Evolutionary conservation across 73 alveolate species (phyloP), one percentile per base, ranked within the genome.

Genomic region (Durusdinium trenchii): DNA sequence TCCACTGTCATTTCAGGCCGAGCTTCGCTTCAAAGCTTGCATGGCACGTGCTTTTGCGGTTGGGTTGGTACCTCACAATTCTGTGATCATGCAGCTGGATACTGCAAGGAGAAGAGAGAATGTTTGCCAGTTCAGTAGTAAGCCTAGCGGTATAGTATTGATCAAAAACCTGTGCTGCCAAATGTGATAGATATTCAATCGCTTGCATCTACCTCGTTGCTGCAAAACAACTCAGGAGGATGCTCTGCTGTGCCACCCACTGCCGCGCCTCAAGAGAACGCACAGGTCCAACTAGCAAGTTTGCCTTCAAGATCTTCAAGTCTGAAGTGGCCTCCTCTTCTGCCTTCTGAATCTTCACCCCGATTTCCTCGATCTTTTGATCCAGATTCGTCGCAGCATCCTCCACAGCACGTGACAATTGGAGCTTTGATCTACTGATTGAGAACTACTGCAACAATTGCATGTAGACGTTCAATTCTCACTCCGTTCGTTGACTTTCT

Each of bases 21-120:
- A 61, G 95, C 75, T 40, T 42, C 95, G 71, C 73, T 89, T 89
- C 86, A 89, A n/a, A 73, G 96, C 96, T 46, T 89, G 96, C 96
- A 89, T 89, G 96, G 96, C 96, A 36, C 96, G 86, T 0, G 96
- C 96, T 52, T 89, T 89, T n/a, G 96, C 96, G 16, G 96, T 89
- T 43, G 96, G 52, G 67, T 89, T 75, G 35, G 86, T 89, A 52
- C 96, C 96, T 89, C 61, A 38, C 86, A 20, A 26, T 30, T 36
- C 57, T 23, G 46, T 52, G 42, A 18, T 3, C 84, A 73, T 32
- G 50, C 28, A 30, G 54, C 57, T 40, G 85, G 38, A 38, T 40
- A 16, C 54, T 16, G 16, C 42, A 3, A 38, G 69, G 23, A 60
- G n/a, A 60, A 36, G 3, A 36, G 35, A 75, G 32, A 75, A 23